Conservation (phyloP, 208 protist genomes). For the Kentomonas sorsogonicus region DNA sequence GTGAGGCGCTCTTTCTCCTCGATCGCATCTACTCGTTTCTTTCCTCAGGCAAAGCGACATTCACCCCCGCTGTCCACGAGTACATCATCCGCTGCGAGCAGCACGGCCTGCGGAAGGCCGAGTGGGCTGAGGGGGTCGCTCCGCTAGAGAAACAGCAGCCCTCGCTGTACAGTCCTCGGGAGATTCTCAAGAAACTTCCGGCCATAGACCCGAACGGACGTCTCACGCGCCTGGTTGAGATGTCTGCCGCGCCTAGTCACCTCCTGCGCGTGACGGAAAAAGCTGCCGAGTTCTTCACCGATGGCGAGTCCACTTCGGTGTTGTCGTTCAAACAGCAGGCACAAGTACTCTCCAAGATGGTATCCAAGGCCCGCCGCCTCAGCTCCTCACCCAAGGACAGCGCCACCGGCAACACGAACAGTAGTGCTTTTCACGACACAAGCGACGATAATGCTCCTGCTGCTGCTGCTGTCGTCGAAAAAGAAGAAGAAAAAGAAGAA, state of each 20-base stretch:
- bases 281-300: conserved; percentile 15
- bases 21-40: conserved; percentile 61
- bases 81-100: conserved; percentile 83
- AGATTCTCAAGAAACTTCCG: conserved; percentile 53
- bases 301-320: too few species aligned
- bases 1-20: conserved; percentile 40
- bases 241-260: conserved; percentile 34
- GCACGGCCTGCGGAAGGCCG: conserved; percentile 46
- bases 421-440: too few species aligned
- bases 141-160: conserved; percentile 18
- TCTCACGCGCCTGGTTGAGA: conserved; percentile 68
- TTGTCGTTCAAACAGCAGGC: too few species aligned
- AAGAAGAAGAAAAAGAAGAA: too few species aligned
- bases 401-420: too few species aligned
- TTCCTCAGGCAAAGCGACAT: conserved; percentile 26
- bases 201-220: conserved; percentile 51
- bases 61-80: conserved; percentile 58
- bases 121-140: conserved; percentile 27
- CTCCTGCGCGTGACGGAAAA: conserved; percentile 39
- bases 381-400: too few species aligned
- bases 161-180: conserved; percentile 50
- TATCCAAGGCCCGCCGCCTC: conserved; percentile 79
- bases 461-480: too few species aligned
- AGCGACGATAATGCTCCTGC: too few species aligned
- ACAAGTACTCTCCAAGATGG: too few species aligned